Base-by-base conservation (phyloP, 768 basidiomycete species). In the Lanmaoa pseudosensibilis region DNA sequence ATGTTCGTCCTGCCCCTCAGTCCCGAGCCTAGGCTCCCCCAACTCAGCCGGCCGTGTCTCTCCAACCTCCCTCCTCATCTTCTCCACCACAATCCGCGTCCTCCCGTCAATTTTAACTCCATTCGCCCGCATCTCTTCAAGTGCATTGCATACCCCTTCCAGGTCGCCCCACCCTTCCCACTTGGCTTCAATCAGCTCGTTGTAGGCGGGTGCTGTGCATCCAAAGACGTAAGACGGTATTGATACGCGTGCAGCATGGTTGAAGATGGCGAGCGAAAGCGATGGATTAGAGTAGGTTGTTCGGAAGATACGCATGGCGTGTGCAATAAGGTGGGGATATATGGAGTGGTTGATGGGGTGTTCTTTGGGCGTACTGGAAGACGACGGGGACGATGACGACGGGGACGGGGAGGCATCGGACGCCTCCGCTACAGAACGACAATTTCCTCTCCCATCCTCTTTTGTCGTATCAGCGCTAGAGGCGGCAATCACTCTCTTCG, bases 81-180 rank as follows among this genome's bases (percentile, higher is more conserved):
- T 75, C 55, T 89, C 88, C 13, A 86, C 79, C 18, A 93, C 67
- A 27, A 74, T 74, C 12, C 82, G 79, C 2, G 92, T 94, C 39
- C 73, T 75, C 16, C 65, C 67, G 64, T 94, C 86, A 40, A 82
- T 73, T 36, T 77, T 79, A 13, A 96, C 85, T 15, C 89, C 90
- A 62, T 94, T 92, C 38, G 84, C 77, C 23, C 75, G 71, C 93
- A 97, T 95, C 69, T 95, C 94, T 55, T 86, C 80, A 18, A 96
- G 71, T 6, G 87, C 83, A 19, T 82, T 80, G 50, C 82, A 81
- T 0, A 94, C 86, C 27, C 88, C 90, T 45, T 81, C 78, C 36
- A 94, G 73, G 73, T 96, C 92, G n/a, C 83, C 82, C 76, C 95
- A 92, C 53, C 80, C 83, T 9, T 76, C 73, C 95, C 95, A 98